Evolutionary conservation across 345 rosid genomes (phyloP).

Genomic region (Lepidium didymum): DNA sequence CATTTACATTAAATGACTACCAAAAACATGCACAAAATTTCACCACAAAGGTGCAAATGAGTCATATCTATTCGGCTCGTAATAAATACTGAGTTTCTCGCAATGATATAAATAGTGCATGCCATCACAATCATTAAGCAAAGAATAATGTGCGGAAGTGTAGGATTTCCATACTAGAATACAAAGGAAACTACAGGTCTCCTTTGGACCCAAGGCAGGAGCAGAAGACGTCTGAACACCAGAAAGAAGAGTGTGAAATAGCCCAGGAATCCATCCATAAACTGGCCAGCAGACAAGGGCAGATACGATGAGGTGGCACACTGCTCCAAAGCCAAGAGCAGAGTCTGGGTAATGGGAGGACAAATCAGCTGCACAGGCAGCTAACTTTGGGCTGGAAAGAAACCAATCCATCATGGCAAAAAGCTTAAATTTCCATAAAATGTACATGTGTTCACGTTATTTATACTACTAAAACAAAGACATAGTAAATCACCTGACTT

Average conservation of each 20-base stretch:
- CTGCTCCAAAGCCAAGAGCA: conserved; percentile 93
- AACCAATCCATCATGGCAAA: conserved; percentile 15
- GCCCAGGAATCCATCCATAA: conserved; percentile 92
- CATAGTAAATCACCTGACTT: conserved; percentile 62
- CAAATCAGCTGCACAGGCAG: conserved; percentile 91
- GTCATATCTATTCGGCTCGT: neutral
- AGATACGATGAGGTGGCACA: conserved; percentile 87
- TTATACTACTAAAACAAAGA: conserved; percentile 2
- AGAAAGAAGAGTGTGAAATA: conserved; percentile 74
- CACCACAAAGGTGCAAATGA: neutral
- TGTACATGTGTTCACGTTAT: neutral
- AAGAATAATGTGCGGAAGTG: conserved; percentile 9
- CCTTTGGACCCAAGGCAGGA: conserved; percentile 89
- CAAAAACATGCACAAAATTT: conserved; percentile 4
- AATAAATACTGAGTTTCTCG: neutral
- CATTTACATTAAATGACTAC: neutral
- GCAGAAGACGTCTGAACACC: conserved; percentile 66
- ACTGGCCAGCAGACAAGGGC: conserved; percentile 95
- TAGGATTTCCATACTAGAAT: conserved; percentile 62
- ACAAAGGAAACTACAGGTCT: conserved; percentile 88
- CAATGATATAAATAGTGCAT: neutral
- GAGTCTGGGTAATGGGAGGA: conserved; percentile 81
- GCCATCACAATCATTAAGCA: conserved; percentile 6
- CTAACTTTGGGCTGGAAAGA: conserved; percentile 85
- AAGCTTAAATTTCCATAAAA: conserved; percentile 6